phyloP scores from a whole-genome alignment of 306 rosid species.

The Malus asiatica region DNA sequence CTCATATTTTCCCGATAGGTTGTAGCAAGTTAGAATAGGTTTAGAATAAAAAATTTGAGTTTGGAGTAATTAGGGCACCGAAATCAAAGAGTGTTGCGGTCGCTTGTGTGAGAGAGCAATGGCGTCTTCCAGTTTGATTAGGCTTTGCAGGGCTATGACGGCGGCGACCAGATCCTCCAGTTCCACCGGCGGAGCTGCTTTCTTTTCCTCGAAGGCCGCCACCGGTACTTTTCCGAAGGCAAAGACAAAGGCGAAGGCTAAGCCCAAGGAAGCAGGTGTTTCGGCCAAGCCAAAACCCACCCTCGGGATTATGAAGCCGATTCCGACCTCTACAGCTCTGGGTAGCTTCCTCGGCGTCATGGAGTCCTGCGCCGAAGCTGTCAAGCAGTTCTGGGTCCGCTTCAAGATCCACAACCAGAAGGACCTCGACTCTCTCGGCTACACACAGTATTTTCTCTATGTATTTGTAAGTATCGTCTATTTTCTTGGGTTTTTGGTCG shows the following conservation, averaged over 20 bases:
- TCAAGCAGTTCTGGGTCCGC: slow-evolving; percentile 43
- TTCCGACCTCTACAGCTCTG: slow-evolving; percentile 27
- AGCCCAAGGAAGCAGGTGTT: slow-evolving; percentile 1
- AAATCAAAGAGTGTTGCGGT: background rate
- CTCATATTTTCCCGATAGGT: too few species aligned
- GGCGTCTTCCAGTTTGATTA: slow-evolving; percentile 5
- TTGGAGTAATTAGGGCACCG: background rate
- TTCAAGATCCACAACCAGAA: slow-evolving; percentile 39
- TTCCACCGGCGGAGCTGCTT: slow-evolving; percentile 3
- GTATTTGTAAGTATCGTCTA: background rate
- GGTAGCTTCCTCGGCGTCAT: slow-evolving; percentile 27
- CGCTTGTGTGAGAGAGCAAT: background rate
- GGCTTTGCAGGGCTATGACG: slow-evolving; percentile 25
- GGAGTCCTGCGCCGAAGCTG: slow-evolving; percentile 32
- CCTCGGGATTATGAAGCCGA: slow-evolving; percentile 24
- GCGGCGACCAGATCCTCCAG: slow-evolving; percentile 22
- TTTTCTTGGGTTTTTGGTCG: background rate
- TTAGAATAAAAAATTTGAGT: too few species aligned
- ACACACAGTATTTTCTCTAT: background rate
- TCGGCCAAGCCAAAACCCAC: background rate
- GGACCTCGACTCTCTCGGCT: slow-evolving; percentile 2
- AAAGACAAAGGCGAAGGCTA: slow-evolving; percentile 3
- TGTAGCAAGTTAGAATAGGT: too few species aligned
- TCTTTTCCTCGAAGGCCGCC: background rate
- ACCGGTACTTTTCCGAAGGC: background rate